phyloP scores from a whole-genome alignment of 179 eudicot species.

The Kewa caespitosa region DNA sequence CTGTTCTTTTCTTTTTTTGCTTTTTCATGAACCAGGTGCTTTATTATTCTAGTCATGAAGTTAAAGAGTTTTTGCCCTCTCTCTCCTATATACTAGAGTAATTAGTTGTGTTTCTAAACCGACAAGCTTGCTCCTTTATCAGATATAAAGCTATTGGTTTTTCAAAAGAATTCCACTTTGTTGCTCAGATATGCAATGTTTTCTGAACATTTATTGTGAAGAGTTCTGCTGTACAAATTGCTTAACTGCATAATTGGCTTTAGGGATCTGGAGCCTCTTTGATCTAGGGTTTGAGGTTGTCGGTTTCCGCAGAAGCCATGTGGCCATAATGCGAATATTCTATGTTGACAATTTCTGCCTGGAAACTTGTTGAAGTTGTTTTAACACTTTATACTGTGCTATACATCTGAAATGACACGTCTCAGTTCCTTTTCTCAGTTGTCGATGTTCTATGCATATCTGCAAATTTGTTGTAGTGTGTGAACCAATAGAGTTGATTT shows the following conservation, averaged over 20 bases:
- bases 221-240: too few species aligned
- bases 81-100: background rate
- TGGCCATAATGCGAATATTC: background rate
- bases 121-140: background rate
- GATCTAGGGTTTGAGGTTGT: background rate
- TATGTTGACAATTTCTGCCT: background rate
- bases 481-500: background rate
- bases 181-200: background rate
- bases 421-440: background rate
- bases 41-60: background rate
- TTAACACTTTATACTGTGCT: background rate
- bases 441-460: background rate
- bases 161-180: background rate
- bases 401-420: background rate
- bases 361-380: background rate
- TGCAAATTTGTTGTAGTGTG: background rate
- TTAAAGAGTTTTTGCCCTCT: background rate
- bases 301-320: background rate
- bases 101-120: background rate
- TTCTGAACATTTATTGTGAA: background rate
- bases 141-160: background rate
- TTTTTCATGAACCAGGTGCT: too few species aligned
- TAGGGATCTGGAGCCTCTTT: background rate
- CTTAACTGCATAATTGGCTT: too few species aligned
- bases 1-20: too few species aligned